Evolutionary conservation across 805 yeast species (phyloP).

Genomic region (Zygosaccharomyces kombuchaensis): DNA sequence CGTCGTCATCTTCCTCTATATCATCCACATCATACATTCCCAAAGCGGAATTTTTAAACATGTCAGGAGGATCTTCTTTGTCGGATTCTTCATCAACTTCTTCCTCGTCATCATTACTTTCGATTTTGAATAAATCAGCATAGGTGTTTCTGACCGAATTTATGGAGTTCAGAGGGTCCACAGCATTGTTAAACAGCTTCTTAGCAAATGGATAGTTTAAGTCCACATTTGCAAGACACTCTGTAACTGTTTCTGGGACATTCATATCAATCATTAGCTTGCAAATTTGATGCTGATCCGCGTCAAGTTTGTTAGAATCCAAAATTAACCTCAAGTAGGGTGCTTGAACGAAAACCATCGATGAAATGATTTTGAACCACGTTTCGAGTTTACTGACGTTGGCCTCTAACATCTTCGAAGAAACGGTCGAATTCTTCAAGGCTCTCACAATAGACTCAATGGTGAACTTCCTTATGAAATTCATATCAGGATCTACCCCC

Average conservation of each 20-base stretch:
- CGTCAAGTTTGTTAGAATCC: slow-evolving; percentile 45
- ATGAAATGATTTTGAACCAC: slow-evolving; percentile 31
- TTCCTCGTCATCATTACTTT: slow-evolving; percentile 53
- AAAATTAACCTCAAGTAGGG: slow-evolving; percentile 39
- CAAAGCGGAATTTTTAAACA: slow-evolving; percentile 81
- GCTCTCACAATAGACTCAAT: slow-evolving; percentile 64
- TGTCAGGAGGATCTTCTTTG: slow-evolving; percentile 75
- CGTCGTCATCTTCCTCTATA: slow-evolving; percentile 55
- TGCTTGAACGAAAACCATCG: slow-evolving; percentile 30
- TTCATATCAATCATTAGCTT: slow-evolving; percentile 65
- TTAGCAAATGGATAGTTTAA: slow-evolving; percentile 67
- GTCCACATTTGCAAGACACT: slow-evolving; percentile 62
- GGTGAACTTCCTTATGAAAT: slow-evolving; percentile 67
- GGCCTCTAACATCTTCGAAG: slow-evolving; percentile 23
- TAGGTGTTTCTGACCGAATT: slow-evolving; percentile 54
- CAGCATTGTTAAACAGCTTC: slow-evolving; percentile 51
- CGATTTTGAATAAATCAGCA: slow-evolving; percentile 55
- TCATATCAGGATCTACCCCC: slow-evolving; percentile 61
- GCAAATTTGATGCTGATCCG: slow-evolving; percentile 61
- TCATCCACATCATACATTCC: slow-evolving; percentile 91
- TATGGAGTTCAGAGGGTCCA: slow-evolving; percentile 54
- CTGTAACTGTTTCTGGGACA: slow-evolving; percentile 53
- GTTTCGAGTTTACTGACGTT: slow-evolving; percentile 30
- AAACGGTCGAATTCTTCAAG: slow-evolving; percentile 45
- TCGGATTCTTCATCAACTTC: slow-evolving; percentile 54